Percentiles rank a stretch among this genome's conserved stretches.
These are phyloP conservation scores for Protomyces inouyei DNA, from an alignment of 1,139 yeast species.

Conservation along the genomic window DNA sequence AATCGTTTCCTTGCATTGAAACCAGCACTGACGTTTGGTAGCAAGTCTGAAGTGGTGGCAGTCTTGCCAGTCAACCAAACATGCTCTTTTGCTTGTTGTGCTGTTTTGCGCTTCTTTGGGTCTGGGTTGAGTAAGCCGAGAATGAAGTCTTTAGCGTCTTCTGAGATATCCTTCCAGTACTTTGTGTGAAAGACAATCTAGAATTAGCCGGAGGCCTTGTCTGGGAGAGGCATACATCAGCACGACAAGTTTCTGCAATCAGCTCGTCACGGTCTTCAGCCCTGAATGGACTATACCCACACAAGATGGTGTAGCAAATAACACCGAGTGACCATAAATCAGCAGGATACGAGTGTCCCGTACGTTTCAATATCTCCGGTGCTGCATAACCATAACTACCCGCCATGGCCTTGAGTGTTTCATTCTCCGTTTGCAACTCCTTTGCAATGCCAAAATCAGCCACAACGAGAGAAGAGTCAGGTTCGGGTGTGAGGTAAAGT, in stretches of 20 bases:
- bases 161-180: conserved; percentile 76
- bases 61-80: conserved; percentile 60
- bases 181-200: conserved; percentile 63
- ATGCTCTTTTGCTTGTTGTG: conserved; percentile 56
- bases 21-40: conserved; percentile 66
- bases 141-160: conserved; percentile 71
- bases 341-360: conserved; percentile 87
- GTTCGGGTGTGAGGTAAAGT: conserved; percentile 54
- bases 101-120: conserved; percentile 65
- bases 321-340: conserved; percentile 93
- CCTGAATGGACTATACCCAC: conserved; percentile 90
- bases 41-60: conserved; percentile 52
- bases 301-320: conserved; percentile 78
- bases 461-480: conserved; percentile 64
- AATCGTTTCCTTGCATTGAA: conserved; percentile 82
- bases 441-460: conserved; percentile 95
- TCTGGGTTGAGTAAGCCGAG: conserved; percentile 58
- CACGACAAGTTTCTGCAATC: conserved; percentile 28
- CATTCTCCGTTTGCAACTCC: conserved; percentile 52
- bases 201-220: conserved; percentile 35
- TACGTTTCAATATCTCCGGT: conserved; percentile 73
- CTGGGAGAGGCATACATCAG: conserved; percentile 14
- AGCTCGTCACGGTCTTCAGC: conserved; percentile 71
- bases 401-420: conserved; percentile 52
- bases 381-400: conserved; percentile 95